Evolutionary conservation across 164 flowering plant species (phyloP), one percentile per base, ranked within the genome.

Genomic region (Stephania cephalantha): DNA sequence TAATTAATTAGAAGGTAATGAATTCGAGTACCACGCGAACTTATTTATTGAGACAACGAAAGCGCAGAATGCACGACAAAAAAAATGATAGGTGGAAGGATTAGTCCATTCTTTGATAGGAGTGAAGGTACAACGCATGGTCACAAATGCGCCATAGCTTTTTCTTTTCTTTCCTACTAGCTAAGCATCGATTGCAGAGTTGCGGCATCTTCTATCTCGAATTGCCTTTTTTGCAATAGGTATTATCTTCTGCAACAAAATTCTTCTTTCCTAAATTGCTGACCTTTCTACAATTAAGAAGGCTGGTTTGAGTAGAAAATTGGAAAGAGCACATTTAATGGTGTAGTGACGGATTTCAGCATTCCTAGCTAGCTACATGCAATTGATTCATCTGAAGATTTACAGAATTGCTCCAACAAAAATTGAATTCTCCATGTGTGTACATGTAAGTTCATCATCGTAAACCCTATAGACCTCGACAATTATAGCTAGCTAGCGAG

Each of bases 181-280:
- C 25, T 76, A 79, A 71, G 71, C 77, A 71, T 75, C 85, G 83
- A 83, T 82, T 82, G 80, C 83, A 72, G 80, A 84, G 83, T 87
- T 85, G 81, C 73, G 74, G 88, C 88, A 82, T 86, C 87, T 85
- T 79, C 77, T 81, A 75, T 84, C 83, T 73, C 70, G 71, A 80
- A 67, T 55, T 67, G 66, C 44, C 61, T 66, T 42, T 22, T 53
- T 3, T 69, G 69, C 78, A 42, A 6, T 75, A 79, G 70, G 75
- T 82, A 75, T 78, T 63, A 75, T 78, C 79, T 71, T 18, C 75
- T 74, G 58, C 78, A 70, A 73, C 44, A 58, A 63, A 73, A 70
- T 69, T 68, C 71, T 13, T n/a, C 68, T 31, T 58, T 55, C 20
- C 53, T 15, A 18, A 20, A 73, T 31, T n/a, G 18, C 35, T 48